Conservation (phyloP, 1,284 basidiomycete species). For the Quambalaria eucalypti region DNA sequence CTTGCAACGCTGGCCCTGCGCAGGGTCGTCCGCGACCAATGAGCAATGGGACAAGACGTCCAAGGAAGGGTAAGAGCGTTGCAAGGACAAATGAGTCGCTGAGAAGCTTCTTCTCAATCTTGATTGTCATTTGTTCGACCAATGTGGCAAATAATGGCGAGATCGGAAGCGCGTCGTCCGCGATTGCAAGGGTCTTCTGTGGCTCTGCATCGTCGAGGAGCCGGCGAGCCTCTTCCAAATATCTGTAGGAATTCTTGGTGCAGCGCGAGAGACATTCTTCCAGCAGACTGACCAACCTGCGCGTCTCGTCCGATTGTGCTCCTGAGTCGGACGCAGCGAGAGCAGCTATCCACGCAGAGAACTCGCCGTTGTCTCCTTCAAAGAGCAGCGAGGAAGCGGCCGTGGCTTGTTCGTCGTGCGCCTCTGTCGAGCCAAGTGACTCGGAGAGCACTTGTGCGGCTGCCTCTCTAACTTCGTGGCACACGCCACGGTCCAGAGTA, state of each 20-base stretch:
- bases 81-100: slow-evolving; percentile 1
- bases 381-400: background rate
- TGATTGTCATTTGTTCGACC: slow-evolving; percentile 29
- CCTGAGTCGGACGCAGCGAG: background rate
- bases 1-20: background rate
- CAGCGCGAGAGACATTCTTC: slow-evolving; percentile 81
- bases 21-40: slow-evolving; percentile 12
- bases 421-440: background rate
- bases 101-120: slow-evolving; percentile 20
- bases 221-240: slow-evolving; percentile 66
- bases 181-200: slow-evolving; percentile 6
- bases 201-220: no score
- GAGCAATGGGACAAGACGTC: slow-evolving; percentile 17
- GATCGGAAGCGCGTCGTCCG: background rate
- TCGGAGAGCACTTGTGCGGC: background rate
- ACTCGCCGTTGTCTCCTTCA: background rate
- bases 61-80: slow-evolving; percentile 14
- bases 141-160: slow-evolving; percentile 1
- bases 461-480: background rate
- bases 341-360: background rate
- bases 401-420: background rate
- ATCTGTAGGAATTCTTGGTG: slow-evolving; percentile 73
- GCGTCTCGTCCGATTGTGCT: slow-evolving; percentile 34
- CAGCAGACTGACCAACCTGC: slow-evolving; percentile 61
- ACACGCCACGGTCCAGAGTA: background rate